A percentile compares a stretch with the other conserved stretches of the same genome.
These are phyloP conservation scores for Chrysanthemum seticuspe DNA, from an alignment of 129 eudicot species.

Conservation along the genomic window DNA sequence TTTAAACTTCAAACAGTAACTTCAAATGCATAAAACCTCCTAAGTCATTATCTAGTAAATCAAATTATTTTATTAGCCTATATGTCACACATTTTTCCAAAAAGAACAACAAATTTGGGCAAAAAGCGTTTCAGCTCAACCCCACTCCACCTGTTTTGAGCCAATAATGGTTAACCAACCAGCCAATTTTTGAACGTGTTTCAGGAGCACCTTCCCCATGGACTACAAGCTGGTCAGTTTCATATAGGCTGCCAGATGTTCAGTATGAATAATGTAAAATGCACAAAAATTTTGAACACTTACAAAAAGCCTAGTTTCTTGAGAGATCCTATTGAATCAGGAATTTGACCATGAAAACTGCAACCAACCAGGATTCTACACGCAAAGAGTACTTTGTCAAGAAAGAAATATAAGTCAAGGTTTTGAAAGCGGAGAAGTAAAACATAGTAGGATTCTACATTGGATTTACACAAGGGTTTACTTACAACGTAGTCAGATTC, in stretches of 20 bases:
- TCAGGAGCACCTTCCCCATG: background rate
- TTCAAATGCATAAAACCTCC: too few species aligned
- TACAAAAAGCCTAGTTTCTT: conserved; percentile 60
- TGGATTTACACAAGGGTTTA: background rate
- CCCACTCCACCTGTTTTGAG: too few species aligned
- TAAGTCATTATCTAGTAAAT: too few species aligned
- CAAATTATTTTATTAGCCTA: too few species aligned
- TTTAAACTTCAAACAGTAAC: too few species aligned
- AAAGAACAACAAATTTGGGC: too few species aligned
- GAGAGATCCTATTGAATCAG: conserved; percentile 79
- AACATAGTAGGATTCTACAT: conserved; percentile 1
- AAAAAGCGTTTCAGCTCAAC: too few species aligned
- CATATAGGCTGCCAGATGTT: background rate
- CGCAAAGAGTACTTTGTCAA: conserved; percentile 14
- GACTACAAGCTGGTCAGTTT: background rate
- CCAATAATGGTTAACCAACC: too few species aligned
- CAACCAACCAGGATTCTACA: conserved; percentile 78
- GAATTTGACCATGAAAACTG: conserved; percentile 74
- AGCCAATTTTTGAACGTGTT: too few species aligned
- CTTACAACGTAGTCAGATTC: conserved; percentile 66
- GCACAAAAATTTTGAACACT: conserved; percentile 26
- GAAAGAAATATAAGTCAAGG: background rate
- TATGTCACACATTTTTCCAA: too few species aligned
- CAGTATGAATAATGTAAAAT: background rate
- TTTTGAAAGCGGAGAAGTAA: background rate